Base-by-base conservation (phyloP, 805 yeast genomes). In the Candida corydali region DNA sequence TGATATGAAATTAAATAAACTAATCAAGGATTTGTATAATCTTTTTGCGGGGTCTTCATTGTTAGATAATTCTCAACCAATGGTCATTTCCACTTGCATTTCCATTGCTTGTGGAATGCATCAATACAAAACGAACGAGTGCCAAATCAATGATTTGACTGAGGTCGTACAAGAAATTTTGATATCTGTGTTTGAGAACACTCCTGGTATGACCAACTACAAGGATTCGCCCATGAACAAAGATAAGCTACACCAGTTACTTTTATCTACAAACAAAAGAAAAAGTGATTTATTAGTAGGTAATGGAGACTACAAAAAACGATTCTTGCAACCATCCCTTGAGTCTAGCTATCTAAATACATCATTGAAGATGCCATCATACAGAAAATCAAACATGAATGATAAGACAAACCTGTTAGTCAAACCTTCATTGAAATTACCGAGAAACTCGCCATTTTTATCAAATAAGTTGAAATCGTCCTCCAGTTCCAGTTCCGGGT, bases 41-140 rank as follows among this genome's bases (percentile, higher is more conserved):
- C 57, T 67, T 14, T 47, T 57, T 42, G 60, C 58, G 0, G 63
- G 57, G n/a, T 49, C 57, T 17, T 50, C 62, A 7, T 50, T 48
- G 11, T 53, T 54, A 12, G 67, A 59, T 25, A 63, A 60, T 27
- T 59, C 68, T 2, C 50, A 49, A 36, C 57, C 59, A 20, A 61
- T 54, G 17, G 45, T 63, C 18, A 41, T 55, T 8, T 63, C 70
- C 1, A 61, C 69, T 1, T 57, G 69, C 6, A 61, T 65, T 1
- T 54, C 62, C 2, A 54, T 63, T 3, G 58, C 72, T 4, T 56
- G 59, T n/a, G 67, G 68, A 8, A n/a, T 17, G 6, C 17, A 32
- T 32, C 14, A 4, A 12, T 18, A 9, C 10, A 32, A 37, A 24
- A 31, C 30, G 27, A 32, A 12, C 19, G 27, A 52, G 9, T 26